phyloP scores from a whole-genome alignment of 1,284 basidiomycete species.

The Exobasidium rhododendri region DNA sequence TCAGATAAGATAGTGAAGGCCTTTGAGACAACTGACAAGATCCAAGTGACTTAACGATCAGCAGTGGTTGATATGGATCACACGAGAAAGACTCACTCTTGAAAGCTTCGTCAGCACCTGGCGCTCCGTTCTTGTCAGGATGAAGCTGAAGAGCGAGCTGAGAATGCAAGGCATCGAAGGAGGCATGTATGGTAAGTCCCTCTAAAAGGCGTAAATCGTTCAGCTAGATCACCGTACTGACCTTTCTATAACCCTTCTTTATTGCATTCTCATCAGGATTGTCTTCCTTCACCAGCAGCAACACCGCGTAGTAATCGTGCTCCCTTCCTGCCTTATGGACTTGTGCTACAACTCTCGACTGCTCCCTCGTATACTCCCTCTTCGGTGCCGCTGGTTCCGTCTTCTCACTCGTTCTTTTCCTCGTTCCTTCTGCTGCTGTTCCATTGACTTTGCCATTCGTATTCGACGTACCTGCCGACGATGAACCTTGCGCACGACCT shows the following conservation, averaged over 20 bases:
- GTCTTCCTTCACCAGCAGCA: slow-evolving; percentile 68
- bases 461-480: background rate
- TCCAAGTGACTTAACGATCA: slow-evolving; percentile 15
- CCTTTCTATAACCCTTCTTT: slow-evolving; percentile 97
- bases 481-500: slow-evolving; percentile 24
- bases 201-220: too few species aligned
- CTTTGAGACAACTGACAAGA: slow-evolving; percentile 82
- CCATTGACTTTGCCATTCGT: slow-evolving; percentile 7
- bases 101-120: slow-evolving; percentile 97
- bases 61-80: slow-evolving; percentile 66
- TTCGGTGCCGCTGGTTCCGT: slow-evolving; percentile 60
- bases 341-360: slow-evolving; percentile 78
- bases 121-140: slow-evolving; percentile 96
- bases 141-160: slow-evolving; percentile 88
- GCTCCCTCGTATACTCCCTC: slow-evolving; percentile 81
- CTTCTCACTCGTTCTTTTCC: slow-evolving; percentile 61
- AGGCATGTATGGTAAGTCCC: slow-evolving; percentile 16
- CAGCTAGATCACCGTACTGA: too few species aligned
- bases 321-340: slow-evolving; percentile 70
- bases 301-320: slow-evolving; percentile 87
- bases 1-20: slow-evolving; percentile 94
- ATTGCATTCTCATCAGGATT: slow-evolving; percentile 73
- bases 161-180: too few species aligned
- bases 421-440: background rate
- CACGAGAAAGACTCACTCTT: slow-evolving; percentile 60